phyloP scores from a whole-genome alignment of 2,329 filamentous ascomycete genomes.

The Nakataea oryzae region DNA sequence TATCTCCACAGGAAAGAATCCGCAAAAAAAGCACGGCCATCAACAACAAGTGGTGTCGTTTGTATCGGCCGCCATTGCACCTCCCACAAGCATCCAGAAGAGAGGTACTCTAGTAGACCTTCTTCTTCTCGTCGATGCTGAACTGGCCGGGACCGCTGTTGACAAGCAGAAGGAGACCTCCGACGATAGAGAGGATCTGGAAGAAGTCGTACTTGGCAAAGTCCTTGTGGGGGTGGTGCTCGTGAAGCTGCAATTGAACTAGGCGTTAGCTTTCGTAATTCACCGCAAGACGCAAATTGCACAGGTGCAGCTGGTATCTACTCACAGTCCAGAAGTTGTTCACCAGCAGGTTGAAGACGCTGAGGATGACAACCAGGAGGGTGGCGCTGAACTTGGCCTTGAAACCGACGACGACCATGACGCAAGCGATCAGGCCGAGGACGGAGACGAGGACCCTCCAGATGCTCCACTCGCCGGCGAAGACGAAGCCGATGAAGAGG shows the following conservation, averaged over 20 bases:
- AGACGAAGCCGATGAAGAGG: constrained; percentile 93
- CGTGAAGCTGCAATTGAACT: constrained; percentile 59
- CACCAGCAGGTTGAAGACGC: constrained; percentile 91
- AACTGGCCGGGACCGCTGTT: constrained; percentile 98
- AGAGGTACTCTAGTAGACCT: constrained; percentile 73
- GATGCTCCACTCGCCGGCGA: constrained; percentile 85
- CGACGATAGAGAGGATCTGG: constrained; percentile 97
- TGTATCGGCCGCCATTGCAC: background rate
- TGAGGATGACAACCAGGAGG: constrained; percentile 87
- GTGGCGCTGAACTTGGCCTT: constrained; percentile 99
- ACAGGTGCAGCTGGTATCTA: constrained; percentile 11
- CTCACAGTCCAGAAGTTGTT: constrained; percentile 99
- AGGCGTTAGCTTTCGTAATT: background rate
- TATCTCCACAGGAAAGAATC: background rate
- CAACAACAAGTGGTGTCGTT: background rate
- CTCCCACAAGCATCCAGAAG: background rate
- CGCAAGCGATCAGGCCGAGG: constrained; percentile 78
- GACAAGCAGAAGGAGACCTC: constrained; percentile 88
- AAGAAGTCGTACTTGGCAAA: constrained; percentile 99
- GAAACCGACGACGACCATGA: constrained; percentile 99
- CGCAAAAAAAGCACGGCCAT: background rate
- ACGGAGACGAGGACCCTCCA: constrained; percentile 78
- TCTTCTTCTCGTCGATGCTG: constrained; percentile 99
- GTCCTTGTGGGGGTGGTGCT: constrained; percentile 98
- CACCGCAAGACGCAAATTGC: background rate